Base-by-base conservation (phyloP, 371 early-diverging fungal species). In the Lichtheimia ornata region DNA sequence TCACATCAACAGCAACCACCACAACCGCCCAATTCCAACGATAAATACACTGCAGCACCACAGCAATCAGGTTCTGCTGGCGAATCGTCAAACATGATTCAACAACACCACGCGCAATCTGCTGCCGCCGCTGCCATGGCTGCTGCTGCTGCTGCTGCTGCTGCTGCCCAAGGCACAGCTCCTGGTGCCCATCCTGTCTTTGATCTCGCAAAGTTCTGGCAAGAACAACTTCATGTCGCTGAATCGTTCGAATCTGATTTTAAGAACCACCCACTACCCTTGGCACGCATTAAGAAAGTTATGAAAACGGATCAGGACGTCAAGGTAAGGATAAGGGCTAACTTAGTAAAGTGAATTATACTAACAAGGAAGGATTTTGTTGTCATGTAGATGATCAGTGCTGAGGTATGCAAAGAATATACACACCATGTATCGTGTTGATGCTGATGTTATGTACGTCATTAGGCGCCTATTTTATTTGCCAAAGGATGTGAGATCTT, bases 221-320 rank as follows among this genome's bases (percentile, higher is more conserved):
- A 72, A 56, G 81, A 81, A 17, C 76, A 81, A 50, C 55, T 77
- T 61, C 30, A 50, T 28, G 55, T 65, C 13, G 78, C 74, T 18
- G 74, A 72, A 18, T 56, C 56, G 11, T 72, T 72, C 62, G 76
- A 81, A 53, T 71, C 78, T 30, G 97, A 97, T 71, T 96, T 94
- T 76, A 98, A 97, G 75, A 84, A 87, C 41, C 95, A 99, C 67
- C 86, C 90, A 25, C 75, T 99, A 62, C 99, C 99, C 11, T 76
- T 99, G 50, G 99, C 99, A n/a, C 80, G 99, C 42, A 98, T 99
- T 65, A 99, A 99, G 72, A 96, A 99, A 71, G 96, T 99, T 45
- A 99, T 99, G 99, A 99, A 99, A 77, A 91, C 95, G 3, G 99
- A 99, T 74, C 96, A 97, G 56, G 98, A 98, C 63, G 79, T 76